Evolutionary conservation across 208 protist species (phyloP).

Genomic region (Acanthamoeba royreba): DNA sequence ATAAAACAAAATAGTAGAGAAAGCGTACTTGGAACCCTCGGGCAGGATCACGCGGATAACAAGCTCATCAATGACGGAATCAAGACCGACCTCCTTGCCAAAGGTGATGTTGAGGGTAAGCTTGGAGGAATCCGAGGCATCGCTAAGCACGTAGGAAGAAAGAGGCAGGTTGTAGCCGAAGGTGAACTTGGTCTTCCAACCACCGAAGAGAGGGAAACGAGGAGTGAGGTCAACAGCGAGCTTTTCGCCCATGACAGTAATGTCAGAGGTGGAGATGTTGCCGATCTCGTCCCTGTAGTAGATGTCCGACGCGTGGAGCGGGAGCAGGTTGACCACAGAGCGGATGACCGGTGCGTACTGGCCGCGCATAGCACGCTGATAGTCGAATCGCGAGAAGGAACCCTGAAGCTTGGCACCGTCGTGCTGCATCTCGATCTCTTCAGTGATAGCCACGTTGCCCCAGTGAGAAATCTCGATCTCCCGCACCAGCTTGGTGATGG

Average conservation of each 20-base stretch:
- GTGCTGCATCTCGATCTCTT: constrained; percentile 60
- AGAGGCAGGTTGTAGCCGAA: too few species aligned
- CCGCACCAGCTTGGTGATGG: neutral
- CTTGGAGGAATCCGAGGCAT: too few species aligned
- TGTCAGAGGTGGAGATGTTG: constrained; percentile 75
- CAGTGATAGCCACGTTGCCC: constrained; percentile 72
- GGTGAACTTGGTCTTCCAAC: constrained; percentile 75
- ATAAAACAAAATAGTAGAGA: too few species aligned
- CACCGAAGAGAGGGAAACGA: constrained; percentile 75
- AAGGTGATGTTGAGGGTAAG: too few species aligned
- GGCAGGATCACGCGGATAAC: too few species aligned
- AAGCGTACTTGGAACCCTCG: too few species aligned
- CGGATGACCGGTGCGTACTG: neutral
- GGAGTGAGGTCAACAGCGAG: constrained; percentile 67
- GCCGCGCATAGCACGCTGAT: constrained; percentile 61
- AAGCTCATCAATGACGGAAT: too few species aligned
- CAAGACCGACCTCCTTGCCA: too few species aligned
- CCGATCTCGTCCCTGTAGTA: constrained; percentile 80
- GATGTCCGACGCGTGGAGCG: constrained; percentile 56
- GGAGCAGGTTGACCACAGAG: constrained; percentile 60
- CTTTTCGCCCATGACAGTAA: neutral
- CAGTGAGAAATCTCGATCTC: constrained; percentile 57
- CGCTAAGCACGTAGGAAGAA: too few species aligned
- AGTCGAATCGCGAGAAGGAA: constrained; percentile 70
- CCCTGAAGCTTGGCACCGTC: constrained; percentile 58